Conservation (phyloP, 2,329 filamentous ascomycete genomes). For the Penicillium sp. region DNA sequence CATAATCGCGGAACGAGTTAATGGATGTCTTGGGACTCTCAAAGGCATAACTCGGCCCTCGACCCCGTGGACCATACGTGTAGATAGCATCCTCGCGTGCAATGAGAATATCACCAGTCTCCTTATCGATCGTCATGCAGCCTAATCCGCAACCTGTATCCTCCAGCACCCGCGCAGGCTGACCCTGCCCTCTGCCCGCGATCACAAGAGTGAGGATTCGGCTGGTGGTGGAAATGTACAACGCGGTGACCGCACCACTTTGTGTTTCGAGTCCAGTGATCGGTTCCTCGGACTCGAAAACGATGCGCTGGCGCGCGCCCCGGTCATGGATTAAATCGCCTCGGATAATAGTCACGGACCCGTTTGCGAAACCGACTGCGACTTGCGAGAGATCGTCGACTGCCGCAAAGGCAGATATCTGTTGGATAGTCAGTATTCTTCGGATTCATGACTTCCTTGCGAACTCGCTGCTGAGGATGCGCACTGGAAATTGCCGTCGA, state of each 20-base stretch:
- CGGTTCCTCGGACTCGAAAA: slow-evolving; percentile 95
- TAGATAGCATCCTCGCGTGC: slow-evolving; percentile 93
- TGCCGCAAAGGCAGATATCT: slow-evolving; percentile 76
- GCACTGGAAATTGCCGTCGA: slow-evolving; percentile 82
- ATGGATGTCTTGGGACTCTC: slow-evolving; percentile 84
- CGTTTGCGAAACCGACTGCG: slow-evolving; percentile 92
- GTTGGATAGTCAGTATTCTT: background rate
- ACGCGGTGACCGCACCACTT: slow-evolving; percentile 59
- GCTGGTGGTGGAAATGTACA: slow-evolving; percentile 88
- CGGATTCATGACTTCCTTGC: background rate
- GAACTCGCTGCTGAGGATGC: slow-evolving; percentile 21
- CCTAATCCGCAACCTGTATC: slow-evolving; percentile 86
- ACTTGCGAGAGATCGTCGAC: slow-evolving; percentile 86
- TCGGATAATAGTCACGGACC: slow-evolving; percentile 84
- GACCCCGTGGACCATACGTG: slow-evolving; percentile 78
- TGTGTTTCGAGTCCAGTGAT: slow-evolving; percentile 84
- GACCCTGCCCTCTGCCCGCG: slow-evolving; percentile 80
- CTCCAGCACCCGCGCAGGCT: slow-evolving; percentile 80
- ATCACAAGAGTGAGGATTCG: slow-evolving; percentile 82
- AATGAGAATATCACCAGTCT: slow-evolving; percentile 80
- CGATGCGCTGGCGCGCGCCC: slow-evolving; percentile 85
- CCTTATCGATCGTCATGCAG: slow-evolving; percentile 83
- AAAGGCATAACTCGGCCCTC: slow-evolving; percentile 82
- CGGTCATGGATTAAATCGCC: slow-evolving; percentile 94
- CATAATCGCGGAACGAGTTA: slow-evolving; percentile 73